These are phyloP conservation scores for Hysterangium stoloniferum DNA, from an alignment of 768 basidiomycete species.

Conservation along the genomic window DNA sequence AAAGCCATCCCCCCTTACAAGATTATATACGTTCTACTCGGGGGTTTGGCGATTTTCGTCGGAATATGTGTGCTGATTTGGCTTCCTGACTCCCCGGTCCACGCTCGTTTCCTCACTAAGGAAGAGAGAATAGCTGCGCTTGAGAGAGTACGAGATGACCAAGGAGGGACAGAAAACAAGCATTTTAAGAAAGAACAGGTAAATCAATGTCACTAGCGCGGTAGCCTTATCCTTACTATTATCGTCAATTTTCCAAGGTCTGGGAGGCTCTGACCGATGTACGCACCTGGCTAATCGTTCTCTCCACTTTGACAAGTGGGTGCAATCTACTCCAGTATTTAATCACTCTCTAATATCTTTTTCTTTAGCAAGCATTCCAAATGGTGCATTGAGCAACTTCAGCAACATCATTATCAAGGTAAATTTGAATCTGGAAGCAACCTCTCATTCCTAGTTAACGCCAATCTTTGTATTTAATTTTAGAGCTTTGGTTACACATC, in stretches of 20 bases:
- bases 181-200: constrained; percentile 51
- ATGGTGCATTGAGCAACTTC: constrained; percentile 56
- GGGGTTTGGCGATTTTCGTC: constrained; percentile 19
- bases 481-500: constrained; percentile 57
- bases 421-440: too few species aligned
- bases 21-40: constrained; percentile 17
- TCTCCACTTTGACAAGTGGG: constrained; percentile 52
- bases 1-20: constrained; percentile 16
- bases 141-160: constrained; percentile 21
- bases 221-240: not conserved
- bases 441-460: not conserved
- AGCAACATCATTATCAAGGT: constrained; percentile 52
- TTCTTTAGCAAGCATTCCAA: constrained; percentile 51
- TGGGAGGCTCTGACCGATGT: constrained; percentile 49
- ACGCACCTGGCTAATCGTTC: constrained; percentile 54
- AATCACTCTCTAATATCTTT: constrained; percentile 1
- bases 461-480: not conserved
- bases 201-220: not conserved
- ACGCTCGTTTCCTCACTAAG: constrained; percentile 21
- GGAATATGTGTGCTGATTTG: constrained; percentile 16
- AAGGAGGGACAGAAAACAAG: constrained; percentile 57
- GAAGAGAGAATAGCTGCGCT: constrained; percentile 20
- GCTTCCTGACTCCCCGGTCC: constrained; percentile 20
- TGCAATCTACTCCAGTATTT: constrained; percentile 11
- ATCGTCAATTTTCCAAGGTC: not conserved